phyloP scores from a whole-genome alignment of 1,284 basidiomycete genomes.

The Pisolithus thermaeus region DNA sequence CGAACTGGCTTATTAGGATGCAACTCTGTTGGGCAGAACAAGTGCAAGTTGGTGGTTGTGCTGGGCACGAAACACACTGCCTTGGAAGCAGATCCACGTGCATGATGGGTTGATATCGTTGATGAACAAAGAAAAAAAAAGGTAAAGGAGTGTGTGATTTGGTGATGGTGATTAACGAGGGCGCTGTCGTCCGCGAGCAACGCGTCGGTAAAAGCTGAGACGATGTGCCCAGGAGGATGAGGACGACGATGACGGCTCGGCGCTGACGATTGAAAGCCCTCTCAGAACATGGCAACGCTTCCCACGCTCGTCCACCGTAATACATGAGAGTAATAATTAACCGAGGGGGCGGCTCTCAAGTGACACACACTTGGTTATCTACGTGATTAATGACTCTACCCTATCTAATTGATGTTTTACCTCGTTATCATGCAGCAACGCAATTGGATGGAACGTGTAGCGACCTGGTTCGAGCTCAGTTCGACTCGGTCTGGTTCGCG shows the following conservation, averaged over 20 bases:
- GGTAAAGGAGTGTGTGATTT: constrained; percentile 32
- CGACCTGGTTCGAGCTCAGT: too few species aligned
- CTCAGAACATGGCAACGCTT: neutral
- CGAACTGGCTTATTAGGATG: constrained; percentile 53
- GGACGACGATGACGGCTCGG: neutral
- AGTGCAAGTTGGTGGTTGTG: constrained; percentile 42
- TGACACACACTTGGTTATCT: too few species aligned
- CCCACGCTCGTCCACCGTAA: constrained; percentile 1
- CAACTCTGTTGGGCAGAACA: constrained; percentile 53
- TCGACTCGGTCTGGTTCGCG: too few species aligned
- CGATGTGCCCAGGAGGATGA: neutral
- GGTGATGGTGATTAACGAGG: constrained; percentile 3
- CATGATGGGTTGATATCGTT: constrained; percentile 34
- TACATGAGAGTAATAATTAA: too few species aligned
- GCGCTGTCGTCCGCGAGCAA: constrained; percentile 2
- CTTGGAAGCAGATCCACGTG: constrained; percentile 43
- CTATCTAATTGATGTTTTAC: too few species aligned
- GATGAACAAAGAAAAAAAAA: constrained; percentile 26
- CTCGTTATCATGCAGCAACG: too few species aligned
- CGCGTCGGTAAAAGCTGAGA: neutral
- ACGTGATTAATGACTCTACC: too few species aligned
- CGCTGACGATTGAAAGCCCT: too few species aligned
- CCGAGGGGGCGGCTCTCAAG: too few species aligned
- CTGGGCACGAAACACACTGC: constrained; percentile 40
- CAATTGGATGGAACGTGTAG: too few species aligned